Evolutionary conservation across 176 grass and related monocot genomes (phyloP), one percentile per base, ranked within the genome.

Genomic region (Triticum monococcum): DNA sequence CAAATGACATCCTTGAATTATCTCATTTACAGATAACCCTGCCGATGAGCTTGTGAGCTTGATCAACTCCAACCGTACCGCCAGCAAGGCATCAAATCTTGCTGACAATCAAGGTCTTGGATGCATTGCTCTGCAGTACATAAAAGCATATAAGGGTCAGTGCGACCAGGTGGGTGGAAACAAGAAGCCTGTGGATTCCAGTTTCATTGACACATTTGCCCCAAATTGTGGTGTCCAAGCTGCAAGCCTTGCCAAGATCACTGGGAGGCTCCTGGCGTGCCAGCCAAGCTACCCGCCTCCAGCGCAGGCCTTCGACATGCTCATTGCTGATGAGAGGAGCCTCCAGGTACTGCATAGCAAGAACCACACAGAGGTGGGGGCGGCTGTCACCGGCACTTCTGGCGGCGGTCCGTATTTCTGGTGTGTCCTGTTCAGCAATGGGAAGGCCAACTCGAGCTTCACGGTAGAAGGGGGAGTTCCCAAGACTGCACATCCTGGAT

Each of bases 61-160:
- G 85, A 78, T 98, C 69, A 94, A 98, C 90, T 80, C 69, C 84
- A 98, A 98, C 75, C 81, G 94, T 59, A 99, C 97, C 1, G 81
- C 97, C 20, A 87, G 88, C 82, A 96, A 99, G 84, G 91, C 92
- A 17, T 71, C 85, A n/a, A 5, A 77, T 33, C 85, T 96, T 61
- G 79, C 77, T 0, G 94, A 96, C 37, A 96, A 94, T 79, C 92
- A 84, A 68, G 97, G 94, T 46, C 87, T 94, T 18, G 97, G 94
- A 65, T 99, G 97, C 89, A 79, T 99, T 22, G 92, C 94, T n/a
- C 90, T 99, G 23, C 64, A 99, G 80, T 94, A 96, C 89, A 96
- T 96, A 79, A 96, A 96, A 89, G 97, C 88, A 43, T 99, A 96
- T 2, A 6, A 89, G 67, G 97, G 97, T 52, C 88, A 96, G 14